These are phyloP conservation scores for Vicia sativa DNA, from an alignment of 306 rosid genomes.

Conservation along the genomic window DNA sequence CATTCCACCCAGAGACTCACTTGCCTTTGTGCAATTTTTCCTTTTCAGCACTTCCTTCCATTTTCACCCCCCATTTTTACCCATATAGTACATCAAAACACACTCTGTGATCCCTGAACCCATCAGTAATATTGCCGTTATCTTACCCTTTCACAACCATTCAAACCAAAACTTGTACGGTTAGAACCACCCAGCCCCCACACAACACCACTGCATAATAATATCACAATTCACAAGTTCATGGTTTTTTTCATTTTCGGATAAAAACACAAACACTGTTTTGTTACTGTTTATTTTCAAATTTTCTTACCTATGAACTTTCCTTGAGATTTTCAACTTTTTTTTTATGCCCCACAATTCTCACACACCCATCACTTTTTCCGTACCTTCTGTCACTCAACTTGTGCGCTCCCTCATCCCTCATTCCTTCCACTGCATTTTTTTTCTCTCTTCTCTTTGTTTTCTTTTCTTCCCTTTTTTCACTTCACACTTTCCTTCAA, in stretches of 20 bases:
- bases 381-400: conserved; percentile 40
- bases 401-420: neutral
- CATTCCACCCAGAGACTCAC: neutral
- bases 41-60: neutral
- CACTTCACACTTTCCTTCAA: neutral
- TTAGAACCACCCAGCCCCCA: too few species aligned
- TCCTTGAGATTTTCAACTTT: neutral
- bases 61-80: neutral
- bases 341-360: conserved; percentile 38
- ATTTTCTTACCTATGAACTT: conserved; percentile 35
- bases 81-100: neutral
- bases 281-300: neutral
- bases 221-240: too few species aligned
- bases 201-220: neutral
- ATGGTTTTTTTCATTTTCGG: conserved; percentile 43
- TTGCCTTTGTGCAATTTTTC: too few species aligned
- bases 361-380: conserved; percentile 37
- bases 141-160: conserved; percentile 1
- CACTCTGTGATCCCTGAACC: conserved; percentile 28
- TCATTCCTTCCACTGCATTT: neutral
- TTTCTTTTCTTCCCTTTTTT: neutral
- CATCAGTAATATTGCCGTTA: conserved; percentile 27
- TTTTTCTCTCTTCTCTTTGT: neutral
- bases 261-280: conserved; percentile 42
- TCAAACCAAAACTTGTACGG: conserved; percentile 1